phyloP scores from a whole-genome alignment of 202 grass and related monocot genomes.

The Brachypodium distachyon region DNA sequence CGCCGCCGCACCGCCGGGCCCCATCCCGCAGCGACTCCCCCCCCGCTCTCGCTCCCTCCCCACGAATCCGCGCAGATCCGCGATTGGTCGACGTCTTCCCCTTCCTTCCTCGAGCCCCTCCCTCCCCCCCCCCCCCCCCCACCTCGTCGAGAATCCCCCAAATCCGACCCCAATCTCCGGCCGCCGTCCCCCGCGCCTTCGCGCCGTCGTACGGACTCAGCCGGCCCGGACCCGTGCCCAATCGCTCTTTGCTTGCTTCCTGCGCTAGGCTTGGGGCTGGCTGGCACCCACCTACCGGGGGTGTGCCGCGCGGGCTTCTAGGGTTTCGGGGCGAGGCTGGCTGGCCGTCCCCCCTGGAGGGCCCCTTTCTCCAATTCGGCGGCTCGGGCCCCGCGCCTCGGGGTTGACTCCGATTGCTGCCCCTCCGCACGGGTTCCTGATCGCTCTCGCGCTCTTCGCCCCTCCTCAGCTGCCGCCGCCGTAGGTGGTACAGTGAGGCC shows the following conservation, averaged over 20 bases:
- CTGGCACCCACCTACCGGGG: too few relatives aligned
- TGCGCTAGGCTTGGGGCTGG: background rate
- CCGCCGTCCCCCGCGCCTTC: background rate
- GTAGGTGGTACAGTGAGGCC: background rate
- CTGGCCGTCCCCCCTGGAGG: too few relatives aligned
- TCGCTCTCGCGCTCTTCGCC: background rate
- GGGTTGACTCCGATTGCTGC: too few relatives aligned
- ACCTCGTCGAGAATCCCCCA: slow-evolving; percentile 35
- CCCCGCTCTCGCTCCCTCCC: background rate
- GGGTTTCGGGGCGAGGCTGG: slow-evolving; percentile 29
- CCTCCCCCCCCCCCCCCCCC: background rate
- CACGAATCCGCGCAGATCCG: slow-evolving; percentile 34
- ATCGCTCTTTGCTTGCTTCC: background rate
- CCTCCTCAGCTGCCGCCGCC: background rate
- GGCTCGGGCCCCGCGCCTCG: background rate
- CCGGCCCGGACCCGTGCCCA: background rate
- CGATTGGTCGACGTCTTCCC: slow-evolving; percentile 44
- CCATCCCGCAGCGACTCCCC: slow-evolving; percentile 26
- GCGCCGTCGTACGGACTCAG: background rate
- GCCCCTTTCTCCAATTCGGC: slow-evolving; percentile 31
- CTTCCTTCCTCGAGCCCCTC: background rate
- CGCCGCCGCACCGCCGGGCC: slow-evolving; percentile 21
- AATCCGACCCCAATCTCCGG: slow-evolving; percentile 9
- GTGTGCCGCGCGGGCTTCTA: slow-evolving; percentile 41
- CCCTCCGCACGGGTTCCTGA: background rate